phyloP scores from a whole-genome alignment of 1,284 basidiomycete genomes.

The Spongiforma sp. region DNA sequence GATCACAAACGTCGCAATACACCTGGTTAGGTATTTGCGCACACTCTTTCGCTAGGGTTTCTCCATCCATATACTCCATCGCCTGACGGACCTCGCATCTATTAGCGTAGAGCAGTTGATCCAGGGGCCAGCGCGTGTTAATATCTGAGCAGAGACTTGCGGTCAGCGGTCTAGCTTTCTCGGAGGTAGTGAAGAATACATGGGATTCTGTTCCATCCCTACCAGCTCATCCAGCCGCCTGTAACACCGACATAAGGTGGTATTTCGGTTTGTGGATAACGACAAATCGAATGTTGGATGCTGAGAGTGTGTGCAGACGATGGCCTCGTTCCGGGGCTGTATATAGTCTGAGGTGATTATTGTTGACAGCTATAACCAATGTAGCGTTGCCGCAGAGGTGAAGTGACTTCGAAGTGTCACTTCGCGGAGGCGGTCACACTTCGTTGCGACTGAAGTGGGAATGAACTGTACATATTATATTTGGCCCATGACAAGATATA shows the following conservation, averaged over 20 bases:
- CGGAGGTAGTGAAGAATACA: conserved; percentile 4
- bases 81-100: not conserved
- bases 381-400: no score
- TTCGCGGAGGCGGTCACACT: no score
- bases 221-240: conserved; percentile 3
- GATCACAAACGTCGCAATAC: not conserved
- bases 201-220: conserved; percentile 13
- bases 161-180: not conserved
- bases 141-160: not conserved
- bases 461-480: no score
- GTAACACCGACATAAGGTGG: not conserved
- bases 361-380: no score
- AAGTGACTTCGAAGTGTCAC: no score
- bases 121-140: not conserved
- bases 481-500: no score
- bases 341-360: no score
- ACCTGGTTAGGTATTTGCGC: not conserved
- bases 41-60: not conserved
- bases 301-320: conserved; percentile 2
- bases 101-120: not conserved
- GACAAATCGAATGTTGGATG: conserved; percentile 1
- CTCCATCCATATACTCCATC: not conserved
- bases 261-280: not conserved
- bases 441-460: no score
- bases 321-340: not conserved